Evolutionary conservation across 2,329 filamentous ascomycete species (phyloP).

Genomic region (Mycocentrospora acerina): DNA sequence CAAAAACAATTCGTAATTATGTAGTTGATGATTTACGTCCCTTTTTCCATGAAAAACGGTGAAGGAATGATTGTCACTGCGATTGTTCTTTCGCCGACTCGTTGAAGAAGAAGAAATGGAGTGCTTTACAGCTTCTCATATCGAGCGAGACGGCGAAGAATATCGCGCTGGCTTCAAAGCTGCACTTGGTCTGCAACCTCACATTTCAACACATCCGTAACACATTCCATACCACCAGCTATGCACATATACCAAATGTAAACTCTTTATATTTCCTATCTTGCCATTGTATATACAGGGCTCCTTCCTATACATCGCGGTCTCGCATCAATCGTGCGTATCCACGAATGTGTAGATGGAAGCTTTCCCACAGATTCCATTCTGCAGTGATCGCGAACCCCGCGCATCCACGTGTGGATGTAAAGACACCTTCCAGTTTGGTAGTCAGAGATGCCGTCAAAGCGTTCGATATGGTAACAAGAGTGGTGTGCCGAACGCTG

Average conservation of each 20-base stretch:
- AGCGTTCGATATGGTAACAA: conserved; percentile 97
- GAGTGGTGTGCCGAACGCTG: conserved; percentile 98
- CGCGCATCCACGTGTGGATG: conserved; percentile 4
- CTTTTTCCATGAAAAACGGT: conserved; percentile 28
- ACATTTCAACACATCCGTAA: neutral
- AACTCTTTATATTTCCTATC: neutral
- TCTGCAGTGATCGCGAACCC: conserved; percentile 1
- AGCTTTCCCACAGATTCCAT: neutral
- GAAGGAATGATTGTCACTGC: conserved; percentile 43
- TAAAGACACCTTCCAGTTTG: conserved; percentile 57
- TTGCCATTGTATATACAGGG: neutral
- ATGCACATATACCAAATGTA: neutral
- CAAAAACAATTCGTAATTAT: too few species aligned
- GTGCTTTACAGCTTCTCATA: conserved; percentile 29
- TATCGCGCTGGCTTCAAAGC: neutral
- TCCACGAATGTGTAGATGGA: neutral
- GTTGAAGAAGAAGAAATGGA: conserved; percentile 36
- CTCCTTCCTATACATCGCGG: too few species aligned
- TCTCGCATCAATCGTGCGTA: too few species aligned
- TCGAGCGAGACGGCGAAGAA: conserved; percentile 26
- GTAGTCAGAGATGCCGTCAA: conserved; percentile 94
- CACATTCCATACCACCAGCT: neutral
- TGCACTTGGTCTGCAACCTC: neutral
- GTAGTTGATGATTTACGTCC: conserved; percentile 44
- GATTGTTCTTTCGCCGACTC: conserved; percentile 41